Conservation (phyloP, 306 rosid species). For the Adenanthera pavonina region DNA sequence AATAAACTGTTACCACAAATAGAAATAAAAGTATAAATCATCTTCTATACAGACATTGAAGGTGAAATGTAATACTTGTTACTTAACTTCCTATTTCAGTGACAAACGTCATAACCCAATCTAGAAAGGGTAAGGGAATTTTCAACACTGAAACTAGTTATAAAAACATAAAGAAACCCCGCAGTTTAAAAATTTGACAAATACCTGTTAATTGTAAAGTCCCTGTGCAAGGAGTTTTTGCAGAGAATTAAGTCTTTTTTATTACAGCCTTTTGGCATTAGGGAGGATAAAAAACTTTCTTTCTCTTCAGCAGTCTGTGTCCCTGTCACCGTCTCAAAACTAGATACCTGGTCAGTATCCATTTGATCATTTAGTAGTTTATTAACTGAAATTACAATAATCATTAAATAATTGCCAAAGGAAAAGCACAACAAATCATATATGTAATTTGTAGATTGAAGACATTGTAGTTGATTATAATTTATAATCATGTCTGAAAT, state of each 20-base stretch:
- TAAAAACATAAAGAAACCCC: background rate
- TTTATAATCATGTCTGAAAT: conserved; percentile 23
- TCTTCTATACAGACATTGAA: background rate
- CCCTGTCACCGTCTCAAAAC: conserved; percentile 75
- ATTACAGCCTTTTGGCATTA: conserved; percentile 54
- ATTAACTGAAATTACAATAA: conserved; percentile 34
- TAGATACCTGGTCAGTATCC: conserved; percentile 67
- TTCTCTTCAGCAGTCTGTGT: conserved; percentile 41
- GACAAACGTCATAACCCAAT: conserved; percentile 14
- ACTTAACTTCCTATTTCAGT: background rate
- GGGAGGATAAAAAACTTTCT: conserved; percentile 37
- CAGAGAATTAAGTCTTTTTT: conserved; percentile 59
- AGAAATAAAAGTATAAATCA: conserved; percentile 37
- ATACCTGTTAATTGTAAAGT: conserved; percentile 88
- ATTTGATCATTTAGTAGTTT: conserved; percentile 23
- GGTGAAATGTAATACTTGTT: background rate
- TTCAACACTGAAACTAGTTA: conserved; percentile 7
- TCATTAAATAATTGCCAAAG: conserved; percentile 26
- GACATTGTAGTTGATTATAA: conserved; percentile 5
- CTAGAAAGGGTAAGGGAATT: conserved; percentile 1
- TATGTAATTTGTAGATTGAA: conserved; percentile 28
- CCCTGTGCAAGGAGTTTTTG: conserved; percentile 73
- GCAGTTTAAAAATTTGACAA: background rate
- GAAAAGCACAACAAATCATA: conserved; percentile 39
- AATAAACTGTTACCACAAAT: conserved; percentile 77